phyloP scores from a whole-genome alignment of 2,329 filamentous ascomycete species.

The Thielaviopsis musarum region DNA sequence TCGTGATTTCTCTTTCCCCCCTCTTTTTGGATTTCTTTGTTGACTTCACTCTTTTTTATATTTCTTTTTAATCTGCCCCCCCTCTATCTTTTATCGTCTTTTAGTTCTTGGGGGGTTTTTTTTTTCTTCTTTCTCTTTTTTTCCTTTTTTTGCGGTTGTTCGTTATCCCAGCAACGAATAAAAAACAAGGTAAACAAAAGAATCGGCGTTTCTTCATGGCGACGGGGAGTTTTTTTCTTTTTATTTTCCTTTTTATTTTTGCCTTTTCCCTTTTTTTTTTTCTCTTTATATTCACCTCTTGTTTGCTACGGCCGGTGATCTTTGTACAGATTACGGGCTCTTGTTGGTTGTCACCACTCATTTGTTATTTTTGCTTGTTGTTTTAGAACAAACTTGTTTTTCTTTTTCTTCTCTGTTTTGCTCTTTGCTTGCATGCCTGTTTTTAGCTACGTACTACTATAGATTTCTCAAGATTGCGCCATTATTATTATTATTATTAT shows the following conservation, averaged over 20 bases:
- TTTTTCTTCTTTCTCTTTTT: conserved; percentile 18
- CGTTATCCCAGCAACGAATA: too few species aligned
- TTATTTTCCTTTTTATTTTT: neutral
- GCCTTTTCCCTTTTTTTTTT: neutral
- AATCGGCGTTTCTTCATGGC: neutral
- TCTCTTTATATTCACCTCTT: neutral
- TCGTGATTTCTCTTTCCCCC: conserved; percentile 20
- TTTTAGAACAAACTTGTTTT: neutral
- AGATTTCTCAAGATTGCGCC: neutral
- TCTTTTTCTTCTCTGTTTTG: neutral
- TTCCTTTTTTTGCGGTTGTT: neutral
- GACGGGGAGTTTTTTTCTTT: neutral
- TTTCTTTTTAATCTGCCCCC: too few species aligned
- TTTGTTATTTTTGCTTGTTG: neutral
- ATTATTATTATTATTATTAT: too few species aligned
- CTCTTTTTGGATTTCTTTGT: neutral
- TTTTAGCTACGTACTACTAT: neutral
- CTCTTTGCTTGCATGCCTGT: neutral
- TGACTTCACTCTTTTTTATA: too few species aligned
- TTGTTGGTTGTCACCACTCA: too few species aligned
- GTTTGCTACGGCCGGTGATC: neutral
- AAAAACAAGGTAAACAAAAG: neutral
- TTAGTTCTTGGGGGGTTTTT: conserved; percentile 19
- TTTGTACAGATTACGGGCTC: neutral
- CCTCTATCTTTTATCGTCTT: too few species aligned